phyloP scores from a whole-genome alignment of 257 asterid genomes.

The Solanum medicagineum region DNA sequence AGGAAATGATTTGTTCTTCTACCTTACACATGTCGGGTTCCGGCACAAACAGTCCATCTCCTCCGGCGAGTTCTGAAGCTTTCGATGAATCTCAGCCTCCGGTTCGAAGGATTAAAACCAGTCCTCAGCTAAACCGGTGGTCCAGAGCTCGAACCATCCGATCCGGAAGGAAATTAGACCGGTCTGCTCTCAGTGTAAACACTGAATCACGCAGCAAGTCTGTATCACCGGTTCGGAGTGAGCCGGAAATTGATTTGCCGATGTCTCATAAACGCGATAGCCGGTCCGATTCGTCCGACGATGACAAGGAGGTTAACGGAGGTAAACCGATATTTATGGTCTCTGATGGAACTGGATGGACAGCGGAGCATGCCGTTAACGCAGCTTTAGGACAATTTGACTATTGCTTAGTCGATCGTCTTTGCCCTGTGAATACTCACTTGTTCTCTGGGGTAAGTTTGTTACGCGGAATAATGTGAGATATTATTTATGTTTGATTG shows the following conservation, averaged over 20 bases:
- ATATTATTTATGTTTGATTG: neutral
- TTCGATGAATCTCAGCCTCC: constrained; percentile 17
- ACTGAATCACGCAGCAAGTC: neutral
- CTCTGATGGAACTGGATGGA: constrained; percentile 96
- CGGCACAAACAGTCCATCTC: constrained; percentile 2
- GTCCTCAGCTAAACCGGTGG: constrained; percentile 88
- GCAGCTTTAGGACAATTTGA: constrained; percentile 97
- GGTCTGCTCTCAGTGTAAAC: constrained; percentile 17
- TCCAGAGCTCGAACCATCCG: constrained; percentile 82
- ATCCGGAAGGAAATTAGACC: constrained; percentile 63
- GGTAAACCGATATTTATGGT: constrained; percentile 73
- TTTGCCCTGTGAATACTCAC: constrained; percentile 76
- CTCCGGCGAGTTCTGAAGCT: constrained; percentile 14
- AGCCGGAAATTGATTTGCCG: neutral
- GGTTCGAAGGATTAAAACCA: constrained; percentile 33
- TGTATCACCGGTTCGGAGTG: constrained; percentile 1
- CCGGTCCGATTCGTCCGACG: constrained; percentile 15
- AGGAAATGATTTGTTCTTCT: constrained; percentile 31
- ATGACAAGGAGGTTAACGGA: constrained; percentile 13
- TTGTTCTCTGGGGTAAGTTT: constrained; percentile 80
- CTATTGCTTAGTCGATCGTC: constrained; percentile 76
- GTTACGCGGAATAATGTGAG: neutral
- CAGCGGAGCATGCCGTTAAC: constrained; percentile 80
- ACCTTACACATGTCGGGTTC: constrained; percentile 15
- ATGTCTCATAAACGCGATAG: neutral